Evolutionary conservation across 2,329 filamentous ascomycete species (phyloP), one percentile per base, ranked within the genome.

Genomic region (Xylaria multiplex): DNA sequence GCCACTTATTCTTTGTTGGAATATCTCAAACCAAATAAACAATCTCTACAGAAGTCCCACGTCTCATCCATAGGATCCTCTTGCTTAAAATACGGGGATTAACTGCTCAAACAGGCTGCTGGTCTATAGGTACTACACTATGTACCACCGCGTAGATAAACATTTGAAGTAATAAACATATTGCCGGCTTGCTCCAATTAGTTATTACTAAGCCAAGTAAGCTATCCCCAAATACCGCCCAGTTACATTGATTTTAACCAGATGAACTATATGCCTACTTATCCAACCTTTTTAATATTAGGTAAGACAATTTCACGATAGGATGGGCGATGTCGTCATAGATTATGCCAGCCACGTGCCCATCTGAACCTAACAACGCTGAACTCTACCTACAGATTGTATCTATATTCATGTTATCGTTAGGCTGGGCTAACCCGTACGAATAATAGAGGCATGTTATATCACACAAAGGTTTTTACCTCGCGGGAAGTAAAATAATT

Each of bases 211-310:
- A 2, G 37, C 14, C 14, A 40, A 16, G 27, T 45, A 32, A 16
- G 19, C 14, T 13, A 30, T 56, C 40, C 22, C 35, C 35, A 8
- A 13, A 37, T 37, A 27, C 35, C 11, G 3, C n/a, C n/a, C n/a
- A 22, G 1, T 22, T 22, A 5, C 22, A 19, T 16, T 14, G 22
- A 56, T 43, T 19, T 27, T 24, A 14, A 37, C n/a, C 32, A 22
- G 32, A 32, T 32, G 54, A 56, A 58, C 55, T 22, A 37, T 37
- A 19, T n/a, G 43, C 43, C 27, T 27, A 46, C 43, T 40, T 27
- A 46, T 19, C 24, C 30, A 3, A 8, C 11, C n/a, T 30, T 16
- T 35, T 19, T 19, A 9, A 19, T 19, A 32, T 52, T 35, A 19
- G 24, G 27, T 14, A 48, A 48, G 22, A 52, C 30, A 35, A 35